Conservation (phyloP, 176 grass and related monocot genomes). For the Pontederia crassipes region DNA sequence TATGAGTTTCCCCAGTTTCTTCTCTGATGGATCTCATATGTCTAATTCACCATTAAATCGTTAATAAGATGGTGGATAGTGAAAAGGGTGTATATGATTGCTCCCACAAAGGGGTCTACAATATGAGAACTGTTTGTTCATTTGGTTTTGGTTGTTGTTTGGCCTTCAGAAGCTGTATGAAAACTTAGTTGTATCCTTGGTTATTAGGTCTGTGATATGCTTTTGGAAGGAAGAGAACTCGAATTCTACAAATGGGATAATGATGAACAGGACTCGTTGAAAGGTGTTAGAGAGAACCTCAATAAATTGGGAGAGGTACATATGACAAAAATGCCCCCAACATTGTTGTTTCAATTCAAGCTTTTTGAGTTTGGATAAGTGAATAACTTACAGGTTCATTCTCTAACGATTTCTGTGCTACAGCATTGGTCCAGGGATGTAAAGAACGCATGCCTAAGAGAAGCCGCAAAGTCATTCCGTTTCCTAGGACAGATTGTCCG, state of each 20-base stretch:
- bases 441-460: conserved; percentile 74
- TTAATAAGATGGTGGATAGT: no score
- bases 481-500: conserved; percentile 62
- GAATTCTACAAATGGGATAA: conserved; percentile 87
- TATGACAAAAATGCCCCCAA: background rate
- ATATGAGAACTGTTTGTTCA: no score
- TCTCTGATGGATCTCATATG: no score
- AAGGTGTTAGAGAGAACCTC: conserved; percentile 58
- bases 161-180: no score
- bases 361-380: background rate
- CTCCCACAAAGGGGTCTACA: no score
- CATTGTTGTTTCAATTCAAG: conserved; percentile 7
- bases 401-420: conserved; percentile 6
- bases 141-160: no score
- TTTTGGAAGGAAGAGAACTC: conserved; percentile 60
- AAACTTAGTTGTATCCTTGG: conserved; percentile 1
- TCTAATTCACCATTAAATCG: no score
- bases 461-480: conserved; percentile 66
- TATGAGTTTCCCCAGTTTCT: no score
- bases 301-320: conserved; percentile 76
- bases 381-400: background rate
- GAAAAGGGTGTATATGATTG: no score
- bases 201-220: conserved; percentile 48
- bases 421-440: conserved; percentile 90
- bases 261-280: conserved; percentile 59